phyloP scores from a whole-genome alignment of 345 rosid species.

The Microcos paniculata region DNA sequence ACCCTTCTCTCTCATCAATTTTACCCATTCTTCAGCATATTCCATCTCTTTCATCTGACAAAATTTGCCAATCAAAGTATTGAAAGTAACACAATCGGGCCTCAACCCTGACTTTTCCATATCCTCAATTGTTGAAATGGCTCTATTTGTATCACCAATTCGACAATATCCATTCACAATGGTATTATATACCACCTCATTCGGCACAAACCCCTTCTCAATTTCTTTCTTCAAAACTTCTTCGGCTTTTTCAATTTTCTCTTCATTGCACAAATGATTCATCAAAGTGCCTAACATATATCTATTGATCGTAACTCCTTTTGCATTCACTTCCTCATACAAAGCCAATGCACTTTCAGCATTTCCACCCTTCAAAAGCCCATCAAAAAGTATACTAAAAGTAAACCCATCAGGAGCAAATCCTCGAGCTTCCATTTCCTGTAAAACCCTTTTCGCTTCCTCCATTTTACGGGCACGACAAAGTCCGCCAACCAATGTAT shows the following conservation, averaged over 20 bases:
- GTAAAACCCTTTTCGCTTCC: slow-evolving; percentile 46
- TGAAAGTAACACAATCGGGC: slow-evolving; percentile 58
- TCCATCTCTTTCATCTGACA: slow-evolving; percentile 59
- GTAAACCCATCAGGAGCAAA: slow-evolving; percentile 66
- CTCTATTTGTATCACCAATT: slow-evolving; percentile 49
- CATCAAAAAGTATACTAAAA: slow-evolving; percentile 54
- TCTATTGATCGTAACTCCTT: slow-evolving; percentile 49
- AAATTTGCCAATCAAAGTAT: slow-evolving; percentile 56
- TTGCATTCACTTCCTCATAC: slow-evolving; percentile 38
- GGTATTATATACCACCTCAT: slow-evolving; percentile 56
- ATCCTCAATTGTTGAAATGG: slow-evolving; percentile 35
- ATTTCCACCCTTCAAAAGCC: slow-evolving; percentile 40
- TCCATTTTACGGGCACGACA: slow-evolving; percentile 57
- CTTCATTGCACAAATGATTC: slow-evolving; percentile 64
- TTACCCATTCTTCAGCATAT: slow-evolving; percentile 60
- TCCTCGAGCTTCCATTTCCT: slow-evolving; percentile 70
- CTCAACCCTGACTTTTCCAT: slow-evolving; percentile 64
- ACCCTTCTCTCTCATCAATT: slow-evolving; percentile 62
- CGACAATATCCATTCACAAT: slow-evolving; percentile 68
- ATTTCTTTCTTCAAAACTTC: slow-evolving; percentile 51
- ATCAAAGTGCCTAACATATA: slow-evolving; percentile 58
- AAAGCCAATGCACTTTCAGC: slow-evolving; percentile 42
- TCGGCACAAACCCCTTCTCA: slow-evolving; percentile 46
- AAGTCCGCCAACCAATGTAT: slow-evolving; percentile 64
- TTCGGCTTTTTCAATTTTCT: slow-evolving; percentile 61